Conservation (phyloP, 768 basidiomycete genomes). For the Termitomyces sp. region DNA sequence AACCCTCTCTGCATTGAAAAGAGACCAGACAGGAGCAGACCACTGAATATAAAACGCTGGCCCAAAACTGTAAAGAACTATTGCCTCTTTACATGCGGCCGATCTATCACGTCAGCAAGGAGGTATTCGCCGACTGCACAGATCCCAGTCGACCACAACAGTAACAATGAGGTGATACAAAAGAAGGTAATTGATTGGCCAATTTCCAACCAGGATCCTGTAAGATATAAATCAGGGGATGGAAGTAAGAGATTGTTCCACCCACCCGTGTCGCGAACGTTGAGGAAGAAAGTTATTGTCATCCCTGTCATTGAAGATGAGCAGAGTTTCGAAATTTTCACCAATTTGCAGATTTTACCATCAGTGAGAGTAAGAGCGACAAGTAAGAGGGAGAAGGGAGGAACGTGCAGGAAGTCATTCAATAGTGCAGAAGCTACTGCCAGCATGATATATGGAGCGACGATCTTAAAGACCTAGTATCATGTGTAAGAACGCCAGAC, state of each 20-base stretch:
- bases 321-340: not conserved
- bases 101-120: slow-evolving; percentile 40
- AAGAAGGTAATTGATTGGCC: slow-evolving; percentile 88
- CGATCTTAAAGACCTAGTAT: slow-evolving; percentile 70
- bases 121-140: slow-evolving; percentile 69
- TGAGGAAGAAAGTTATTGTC: slow-evolving; percentile 81
- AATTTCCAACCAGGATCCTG: slow-evolving; percentile 86
- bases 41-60: not conserved
- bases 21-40: no score
- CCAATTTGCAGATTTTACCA: slow-evolving; percentile 30
- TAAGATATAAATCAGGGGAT: slow-evolving; percentile 5
- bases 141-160: slow-evolving; percentile 76
- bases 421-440: slow-evolving; percentile 65
- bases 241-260: not conserved
- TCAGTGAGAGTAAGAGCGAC: slow-evolving; percentile 73
- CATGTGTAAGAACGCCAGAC: not conserved
- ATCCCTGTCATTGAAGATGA: slow-evolving; percentile 43
- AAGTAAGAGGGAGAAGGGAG: slow-evolving; percentile 77
- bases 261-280: slow-evolving; percentile 73
- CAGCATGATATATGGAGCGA: slow-evolving; percentile 76
- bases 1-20: no score
- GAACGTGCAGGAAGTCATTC: slow-evolving; percentile 61
- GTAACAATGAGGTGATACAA: slow-evolving; percentile 73
- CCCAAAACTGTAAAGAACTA: no score
- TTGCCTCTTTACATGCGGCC: not conserved